Evolutionary conservation across 176 grass and related monocot genomes (phyloP), one percentile per base, ranked within the genome.

Genomic region (Musa beccarii): DNA sequence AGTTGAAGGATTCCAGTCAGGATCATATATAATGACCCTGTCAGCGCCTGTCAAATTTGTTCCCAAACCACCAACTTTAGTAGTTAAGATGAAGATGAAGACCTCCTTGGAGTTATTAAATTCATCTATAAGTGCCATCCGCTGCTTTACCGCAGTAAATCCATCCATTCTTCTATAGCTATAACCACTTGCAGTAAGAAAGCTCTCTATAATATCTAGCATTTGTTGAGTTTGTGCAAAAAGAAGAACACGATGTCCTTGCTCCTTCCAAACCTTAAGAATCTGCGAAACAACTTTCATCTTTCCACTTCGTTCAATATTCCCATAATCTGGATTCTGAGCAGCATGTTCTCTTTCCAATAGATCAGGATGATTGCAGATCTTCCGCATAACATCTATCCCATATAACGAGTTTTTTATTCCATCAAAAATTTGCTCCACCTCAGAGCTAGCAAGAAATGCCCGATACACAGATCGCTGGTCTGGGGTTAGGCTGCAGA

Each of bases 1-100:
- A 51, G 93, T 97, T 29, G 93, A 97, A 83, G 93, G 93, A 52
- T 97, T 97, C 93, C 93, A 96, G 79, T 96, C 93, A 12, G 93
- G 93, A 66, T 92, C 93, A 72, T 85, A 96, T 81, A 96, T 90
- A 34, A 96, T 92, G 76, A 92, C 72, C 66, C 93, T 84, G 83
- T 96, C 71, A 78, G 85, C 93, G 21, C 93, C 93, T 67, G 86
- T 90, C 78, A 96, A 83, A 63, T 96, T 96, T 49, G 93, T 96
- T 71, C 93, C 93, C 66, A 96, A 82, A 16, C 93, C 93, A 72
- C 93, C 93, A 61, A 96, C 93, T 86, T 85, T 96, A n/a, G 93
- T 96, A 57, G 93, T 96, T 74, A 96, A 75, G 65, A 92, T 90
- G 63, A 96, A 96, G 80, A 96, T 52, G 75, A 90, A 96, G 69